These are phyloP conservation scores for Podospora appendiculata DNA, from an alignment of 495 filamentous ascomycete species.

Conservation along the genomic window DNA sequence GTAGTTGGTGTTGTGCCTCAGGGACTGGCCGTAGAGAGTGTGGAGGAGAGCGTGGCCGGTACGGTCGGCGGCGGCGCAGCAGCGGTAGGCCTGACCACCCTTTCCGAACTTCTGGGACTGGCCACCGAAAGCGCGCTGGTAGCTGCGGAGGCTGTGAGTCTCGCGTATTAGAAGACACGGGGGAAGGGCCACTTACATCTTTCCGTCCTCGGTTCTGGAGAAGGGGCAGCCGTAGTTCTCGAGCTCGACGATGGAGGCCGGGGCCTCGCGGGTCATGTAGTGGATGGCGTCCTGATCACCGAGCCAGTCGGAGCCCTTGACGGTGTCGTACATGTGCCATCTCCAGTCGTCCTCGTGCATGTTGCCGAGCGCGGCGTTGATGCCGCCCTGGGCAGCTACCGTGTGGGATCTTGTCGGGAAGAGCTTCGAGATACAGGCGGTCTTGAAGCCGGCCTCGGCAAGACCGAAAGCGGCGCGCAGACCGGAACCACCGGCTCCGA, in stretches of 20 bases:
- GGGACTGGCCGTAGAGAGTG: conserved; percentile 95
- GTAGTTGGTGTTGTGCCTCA: conserved; percentile 96
- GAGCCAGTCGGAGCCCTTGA: conserved; percentile 97
- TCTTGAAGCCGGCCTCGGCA: conserved; percentile 96
- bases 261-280: conserved; percentile 97
- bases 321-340: conserved; percentile 99
- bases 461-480: conserved; percentile 93
- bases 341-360: conserved; percentile 89
- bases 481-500: conserved; percentile 90
- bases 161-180: neutral
- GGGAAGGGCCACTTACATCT: conserved; percentile 51
- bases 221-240: conserved; percentile 98
- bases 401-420: conserved; percentile 96
- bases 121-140: conserved; percentile 96
- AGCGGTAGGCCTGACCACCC: conserved; percentile 94
- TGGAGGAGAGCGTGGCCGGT: conserved; percentile 95
- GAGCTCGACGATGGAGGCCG: conserved; percentile 83
- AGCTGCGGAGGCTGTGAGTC: conserved; percentile 32
- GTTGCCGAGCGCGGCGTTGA: conserved; percentile 95
- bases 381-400: conserved; percentile 88
- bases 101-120: conserved; percentile 93
- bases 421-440: conserved; percentile 95
- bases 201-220: conserved; percentile 93
- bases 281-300: conserved; percentile 98
- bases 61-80: conserved; percentile 89